Conservation (phyloP, 169 alveolate genomes). For the Pseudocohnilembus persalinus region DNA sequence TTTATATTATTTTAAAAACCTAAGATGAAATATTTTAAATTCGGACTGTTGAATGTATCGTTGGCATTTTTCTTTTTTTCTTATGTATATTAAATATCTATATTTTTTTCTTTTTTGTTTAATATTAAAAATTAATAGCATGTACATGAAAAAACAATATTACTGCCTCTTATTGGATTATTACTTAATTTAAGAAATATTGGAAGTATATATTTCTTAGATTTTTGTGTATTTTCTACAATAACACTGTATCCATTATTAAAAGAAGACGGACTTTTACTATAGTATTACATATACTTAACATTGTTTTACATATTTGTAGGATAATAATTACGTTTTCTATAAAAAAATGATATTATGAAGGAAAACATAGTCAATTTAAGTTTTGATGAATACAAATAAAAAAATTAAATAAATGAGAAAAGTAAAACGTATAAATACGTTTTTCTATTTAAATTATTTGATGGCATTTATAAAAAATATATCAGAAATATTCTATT, state of each 20-base stretch:
- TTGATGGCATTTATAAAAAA: constrained; percentile 23
- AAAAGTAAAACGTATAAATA: too few species aligned
- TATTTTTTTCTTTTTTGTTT: constrained; percentile 19
- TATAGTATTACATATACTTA: neutral
- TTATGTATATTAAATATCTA: neutral
- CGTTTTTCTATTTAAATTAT: too few species aligned
- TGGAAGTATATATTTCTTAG: constrained; percentile 39
- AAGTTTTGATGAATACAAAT: constrained; percentile 11
- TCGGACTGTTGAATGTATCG: constrained; percentile 55
- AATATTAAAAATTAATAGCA: constrained; percentile 68
- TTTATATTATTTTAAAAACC: constrained; percentile 43
- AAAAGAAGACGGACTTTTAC: constrained; percentile 53
- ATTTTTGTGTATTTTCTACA: constrained; percentile 50
- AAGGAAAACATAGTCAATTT: constrained; percentile 16
- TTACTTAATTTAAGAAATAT: constrained; percentile 51
- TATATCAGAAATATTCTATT: constrained; percentile 26
- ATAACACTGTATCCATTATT: constrained; percentile 66
- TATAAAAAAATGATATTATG: constrained; percentile 1
- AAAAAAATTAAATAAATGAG: constrained; percentile 6
- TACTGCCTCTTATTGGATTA: constrained; percentile 78
- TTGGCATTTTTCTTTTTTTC: constrained; percentile 59
- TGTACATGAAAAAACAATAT: constrained; percentile 92
- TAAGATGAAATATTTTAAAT: constrained; percentile 36
- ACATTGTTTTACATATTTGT: constrained; percentile 6
- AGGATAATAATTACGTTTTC: constrained; percentile 3